Base-by-base conservation (phyloP, 2,329 filamentous ascomycete genomes). In the Trichocomaceae sp. region DNA sequence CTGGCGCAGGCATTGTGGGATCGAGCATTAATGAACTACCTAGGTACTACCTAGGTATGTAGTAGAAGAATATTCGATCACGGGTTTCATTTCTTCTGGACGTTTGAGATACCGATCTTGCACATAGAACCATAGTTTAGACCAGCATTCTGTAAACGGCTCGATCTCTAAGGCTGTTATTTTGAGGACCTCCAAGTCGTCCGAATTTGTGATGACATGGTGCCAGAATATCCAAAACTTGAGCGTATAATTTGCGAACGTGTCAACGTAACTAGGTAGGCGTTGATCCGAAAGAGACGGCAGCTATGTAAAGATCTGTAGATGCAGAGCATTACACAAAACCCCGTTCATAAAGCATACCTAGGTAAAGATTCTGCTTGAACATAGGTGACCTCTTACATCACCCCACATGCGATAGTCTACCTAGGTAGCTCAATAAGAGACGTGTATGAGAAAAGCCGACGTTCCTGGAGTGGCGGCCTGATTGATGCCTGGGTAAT, bases 31-130 rank as follows among this genome's bases (percentile, higher is more conserved):
- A n/a, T n/a, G n/a, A n/a, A n/a, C n/a, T n/a, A n/a, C n/a, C n/a
- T n/a, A n/a, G n/a, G n/a, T n/a, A n/a, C n/a, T n/a, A n/a, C n/a
- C n/a, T n/a, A n/a, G n/a, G n/a, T n/a, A n/a, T n/a, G n/a, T 50
- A 1, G 76, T 75, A 29, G 33, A 50, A 29, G 33, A 50, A 12
- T 29, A 41, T 8, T 68, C 65, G 61, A 26, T 26, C 7, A 26
- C 23, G 3, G 23, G 23, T 26, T 26, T 26, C 33, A 82, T 66
- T 50, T 79, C 79, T 1, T 63, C 51, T 0, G 79, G 79, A 1
- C 80, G 72, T 26, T 74, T 65, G 12, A 66, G 61, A 2, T 72
- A 60, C 81, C 80, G 83, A 5, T 65, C 63, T 55, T 79, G 73
- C 5, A 83, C 66, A 41, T 42, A 35, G 33, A 3, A 22, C 33